Conservation (phyloP, 23 red algal species). For the Gracilaria gracilis region DNA sequence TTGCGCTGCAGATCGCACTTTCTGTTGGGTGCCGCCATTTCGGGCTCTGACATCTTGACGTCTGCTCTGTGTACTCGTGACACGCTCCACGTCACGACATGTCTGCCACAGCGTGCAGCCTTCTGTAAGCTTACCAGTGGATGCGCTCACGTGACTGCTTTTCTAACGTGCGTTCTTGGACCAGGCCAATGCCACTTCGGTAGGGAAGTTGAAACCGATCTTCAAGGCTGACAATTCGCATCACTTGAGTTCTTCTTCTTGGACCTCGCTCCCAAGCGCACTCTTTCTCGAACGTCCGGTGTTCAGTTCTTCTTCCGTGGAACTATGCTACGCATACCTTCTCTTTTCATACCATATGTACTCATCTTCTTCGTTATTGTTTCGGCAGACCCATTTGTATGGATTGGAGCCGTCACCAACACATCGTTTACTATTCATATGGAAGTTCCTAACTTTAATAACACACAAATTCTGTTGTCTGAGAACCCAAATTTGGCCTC, state of each 20-base stretch:
- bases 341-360: not conserved
- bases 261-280: not conserved
- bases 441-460: not conserved
- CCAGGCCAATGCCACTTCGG: too few relatives aligned
- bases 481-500: slow-evolving; percentile 11
- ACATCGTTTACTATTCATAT: slow-evolving; percentile 59
- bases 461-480: slow-evolving; percentile 35
- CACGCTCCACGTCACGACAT: not conserved
- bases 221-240: not conserved
- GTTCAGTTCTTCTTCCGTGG: not conserved
- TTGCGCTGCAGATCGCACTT: too few relatives aligned
- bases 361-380: not conserved
- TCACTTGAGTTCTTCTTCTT: not conserved
- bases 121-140: not conserved
- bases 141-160: not conserved
- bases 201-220: too few relatives aligned
- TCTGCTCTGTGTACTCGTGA: not conserved
- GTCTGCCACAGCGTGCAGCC: not conserved
- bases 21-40: not conserved
- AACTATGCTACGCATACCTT: not conserved
- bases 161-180: not conserved
- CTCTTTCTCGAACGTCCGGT: not conserved
- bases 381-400: slow-evolving; percentile 34
- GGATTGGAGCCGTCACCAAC: slow-evolving; percentile 66
- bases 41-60: not conserved